Evolutionary conservation across 129 eudicot species (phyloP), one percentile per base, ranked within the genome.

Genomic region (Centaurea solstitialis): DNA sequence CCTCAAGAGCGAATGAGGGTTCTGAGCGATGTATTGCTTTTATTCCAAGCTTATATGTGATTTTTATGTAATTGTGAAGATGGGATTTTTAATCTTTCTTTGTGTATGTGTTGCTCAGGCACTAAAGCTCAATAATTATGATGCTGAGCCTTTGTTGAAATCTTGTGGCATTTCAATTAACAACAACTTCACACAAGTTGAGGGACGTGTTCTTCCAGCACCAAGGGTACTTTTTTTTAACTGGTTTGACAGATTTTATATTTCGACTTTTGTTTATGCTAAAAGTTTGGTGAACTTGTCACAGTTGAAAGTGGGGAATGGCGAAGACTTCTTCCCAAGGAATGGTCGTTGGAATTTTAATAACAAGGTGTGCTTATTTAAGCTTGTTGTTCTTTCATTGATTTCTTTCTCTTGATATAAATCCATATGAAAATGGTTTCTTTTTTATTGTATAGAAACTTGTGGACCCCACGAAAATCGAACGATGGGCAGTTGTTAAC

Each of bases 121-220:
- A 73, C 65, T 91, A 5, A 90, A 71, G 65, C 79, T 80, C 23
- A 88, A 85, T 70, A 83, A 92, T 33, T 92, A 90, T 77, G 91
- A 80, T 73, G 88, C 80, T 22, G 98, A 91, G 75, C 96, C 98
- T 0, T 28, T 94, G 90, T 84, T 94, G 81, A 88, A 83, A 18
- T 84, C 96, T 33, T 94, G 98, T 92, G 98, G 98, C n/a, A 80
- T 94, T 82, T 87, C 93, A 8, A 89, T 94, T 43, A 87, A 75
- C 82, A 92, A 21, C 64, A 75, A 7, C 70, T 92, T 94, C 17
- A 88, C 92, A 9, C 92, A 88, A 79, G 90, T 90, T 47, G 93
- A 94, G 41, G 98, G 98, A 2, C 93, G 97, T 10, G 87, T 94
- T 79, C 89, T 94, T 38, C 77, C 79, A 1, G 95, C 98, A 20